Evolutionary conservation across 805 yeast species (phyloP).

Genomic region (Saccharomycopsis babjevae): DNA sequence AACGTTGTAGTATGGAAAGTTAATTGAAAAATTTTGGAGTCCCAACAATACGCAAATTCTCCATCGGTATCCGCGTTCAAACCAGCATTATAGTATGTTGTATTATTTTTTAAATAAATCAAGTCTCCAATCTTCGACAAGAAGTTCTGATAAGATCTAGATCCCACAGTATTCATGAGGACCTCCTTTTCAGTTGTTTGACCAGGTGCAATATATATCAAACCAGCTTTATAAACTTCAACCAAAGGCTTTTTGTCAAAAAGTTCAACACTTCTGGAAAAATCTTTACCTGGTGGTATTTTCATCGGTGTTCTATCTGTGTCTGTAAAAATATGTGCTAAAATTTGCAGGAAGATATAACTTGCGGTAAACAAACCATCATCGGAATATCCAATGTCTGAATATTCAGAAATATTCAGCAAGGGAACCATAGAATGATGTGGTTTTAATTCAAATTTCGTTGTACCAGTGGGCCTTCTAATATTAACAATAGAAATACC

Average conservation of each 20-base stretch:
- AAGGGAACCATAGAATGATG: slow-evolving; percentile 31
- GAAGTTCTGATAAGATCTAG: slow-evolving; percentile 50
- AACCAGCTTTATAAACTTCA: slow-evolving; percentile 69
- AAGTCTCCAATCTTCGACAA: slow-evolving; percentile 48
- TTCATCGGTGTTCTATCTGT: slow-evolving; percentile 20
- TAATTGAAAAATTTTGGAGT: slow-evolving; percentile 58
- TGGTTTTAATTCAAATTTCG: slow-evolving; percentile 35
- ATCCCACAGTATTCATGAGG: slow-evolving; percentile 54
- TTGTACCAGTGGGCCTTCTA: slow-evolving; percentile 60
- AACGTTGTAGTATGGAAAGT: slow-evolving; percentile 73
- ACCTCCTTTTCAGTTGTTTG: slow-evolving; percentile 59
- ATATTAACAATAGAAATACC: slow-evolving; percentile 45
- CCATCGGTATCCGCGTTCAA: slow-evolving; percentile 71
- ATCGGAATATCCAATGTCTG: slow-evolving; percentile 21
- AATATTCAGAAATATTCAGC: slow-evolving; percentile 14
- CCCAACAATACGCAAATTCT: slow-evolving; percentile 62
- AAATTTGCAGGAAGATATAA: slow-evolving; percentile 41
- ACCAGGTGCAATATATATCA: slow-evolving; percentile 60
- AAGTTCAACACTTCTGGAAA: slow-evolving; percentile 44
- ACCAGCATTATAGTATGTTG: slow-evolving; percentile 64
- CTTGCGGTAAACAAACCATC: slow-evolving; percentile 31
- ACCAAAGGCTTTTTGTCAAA: slow-evolving; percentile 72
- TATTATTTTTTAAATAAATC: slow-evolving; percentile 46
- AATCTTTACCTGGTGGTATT: slow-evolving; percentile 26
- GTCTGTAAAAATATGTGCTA: slow-evolving; percentile 29